These are phyloP conservation scores for Backusella luteola DNA, from an alignment of 192 early-diverging fungal genomes.

Conservation along the genomic window DNA sequence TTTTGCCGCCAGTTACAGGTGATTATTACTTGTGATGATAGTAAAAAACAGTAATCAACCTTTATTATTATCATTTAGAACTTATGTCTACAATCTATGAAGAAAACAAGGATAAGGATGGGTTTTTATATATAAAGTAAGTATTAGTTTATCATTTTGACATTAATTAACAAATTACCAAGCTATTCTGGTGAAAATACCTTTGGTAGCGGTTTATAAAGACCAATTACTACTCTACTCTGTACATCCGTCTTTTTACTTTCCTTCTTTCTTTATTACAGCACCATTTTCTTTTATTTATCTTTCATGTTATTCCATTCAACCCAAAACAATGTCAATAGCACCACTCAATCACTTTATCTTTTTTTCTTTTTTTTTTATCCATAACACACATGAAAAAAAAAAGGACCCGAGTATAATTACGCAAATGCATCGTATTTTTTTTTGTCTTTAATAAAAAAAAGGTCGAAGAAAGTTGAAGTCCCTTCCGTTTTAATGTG, in stretches of 20 bases:
- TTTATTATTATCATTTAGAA: conserved; percentile 34
- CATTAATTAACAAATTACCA: background rate
- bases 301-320: no score
- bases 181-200: conserved; percentile 87
- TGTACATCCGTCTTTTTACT: no score
- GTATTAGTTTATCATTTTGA: conserved; percentile 5
- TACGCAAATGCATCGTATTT: no score
- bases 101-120: conserved; percentile 97
- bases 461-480: background rate
- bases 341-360: no score
- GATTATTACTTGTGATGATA: background rate
- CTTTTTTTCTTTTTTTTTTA: background rate
- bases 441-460: background rate
- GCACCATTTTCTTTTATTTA: no score
- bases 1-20: conserved; percentile 90
- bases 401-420: background rate
- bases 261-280: no score
- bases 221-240: no score
- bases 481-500: background rate
- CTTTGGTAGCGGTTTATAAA: conserved; percentile 50
- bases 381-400: background rate
- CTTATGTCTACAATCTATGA: conserved; percentile 94
- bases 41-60: no score
- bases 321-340: no score
- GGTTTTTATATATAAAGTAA: conserved; percentile 93